Evolutionary conservation across 345 rosid species (phyloP), one percentile per base, ranked within the genome.

Genomic region (Boechera stricta): DNA sequence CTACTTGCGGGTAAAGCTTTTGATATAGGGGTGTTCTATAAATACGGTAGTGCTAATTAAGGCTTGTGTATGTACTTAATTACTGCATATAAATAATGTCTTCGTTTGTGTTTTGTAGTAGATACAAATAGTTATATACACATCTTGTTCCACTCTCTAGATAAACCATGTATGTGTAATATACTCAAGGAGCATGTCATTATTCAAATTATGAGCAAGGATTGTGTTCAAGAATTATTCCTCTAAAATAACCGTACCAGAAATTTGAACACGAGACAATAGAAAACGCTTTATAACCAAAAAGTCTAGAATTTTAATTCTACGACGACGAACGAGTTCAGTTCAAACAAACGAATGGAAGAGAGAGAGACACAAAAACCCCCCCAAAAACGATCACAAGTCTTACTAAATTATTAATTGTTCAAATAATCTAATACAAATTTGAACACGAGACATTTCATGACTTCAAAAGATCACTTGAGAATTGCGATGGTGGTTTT

Each of bases 1-100:
- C 49, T 55, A 63, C 65, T 44, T 55, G 31, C 28, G 47, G 60
- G 54, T 64, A 63, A 54, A 71, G 61, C 53, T 28, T 70, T 54
- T 63, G 80, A 64, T 60, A 57, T 36, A 52, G 21, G 21, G 55
- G 60, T 64, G 71, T 35, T 70, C 5, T 54, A 52, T 63, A 36
- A 35, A 35, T 16, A 70, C 26, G 64, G 39, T 42, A 61, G 45
- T 31, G 51, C 4, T 10, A 16, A 7, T 8, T 32, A 54, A 31
- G n/a, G 54, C 44, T 51, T 69, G 10, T 28, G 51, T 69, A 9
- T 28, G 51, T 69, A 28, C 16, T 49, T 39, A 39, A 9, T 10
- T 33, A 33, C 5, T 69, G 67, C 61, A 18, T 67, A 59, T 41
- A 35, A 51, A 76, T 39, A 49, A 52, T 61, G 56, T 69, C 62